Conservation (phyloP, 495 filamentous ascomycete species). For the Letharia lupina region DNA sequence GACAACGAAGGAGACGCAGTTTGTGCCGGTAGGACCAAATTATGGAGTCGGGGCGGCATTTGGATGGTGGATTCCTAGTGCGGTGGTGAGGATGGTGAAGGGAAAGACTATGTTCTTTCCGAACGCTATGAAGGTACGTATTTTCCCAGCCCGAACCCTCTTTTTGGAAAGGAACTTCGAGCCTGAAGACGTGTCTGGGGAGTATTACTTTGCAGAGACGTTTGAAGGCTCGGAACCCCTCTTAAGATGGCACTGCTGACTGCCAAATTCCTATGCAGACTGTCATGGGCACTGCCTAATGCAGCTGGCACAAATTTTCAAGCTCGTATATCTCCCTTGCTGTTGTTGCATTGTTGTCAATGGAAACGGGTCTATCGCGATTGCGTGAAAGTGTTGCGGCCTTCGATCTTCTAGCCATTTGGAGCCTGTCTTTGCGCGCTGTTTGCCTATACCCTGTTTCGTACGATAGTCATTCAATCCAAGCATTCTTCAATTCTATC, state of each 20-base stretch:
- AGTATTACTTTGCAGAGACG: background rate
- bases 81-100: conserved; percentile 24
- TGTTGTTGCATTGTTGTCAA: background rate
- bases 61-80: conserved; percentile 28
- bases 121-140: background rate
- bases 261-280: background rate
- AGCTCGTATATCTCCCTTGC: background rate
- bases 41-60: conserved; percentile 26
- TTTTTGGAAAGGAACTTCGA: background rate
- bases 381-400: background rate
- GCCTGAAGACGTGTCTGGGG: background rate
- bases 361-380: background rate
- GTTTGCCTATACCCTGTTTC: background rate
- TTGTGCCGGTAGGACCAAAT: conserved; percentile 28
- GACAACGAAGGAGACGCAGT: conserved; percentile 28
- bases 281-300: background rate
- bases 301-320: background rate
- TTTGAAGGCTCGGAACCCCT: background rate
- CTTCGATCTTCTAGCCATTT: background rate
- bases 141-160: background rate
- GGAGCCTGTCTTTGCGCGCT: background rate
- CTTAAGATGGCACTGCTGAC: background rate
- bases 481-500: background rate
- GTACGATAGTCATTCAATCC: background rate
- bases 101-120: conserved; percentile 23